Base-by-base conservation (phyloP, 2,329 filamentous ascomycete genomes). In the Scedosporium aurantiacum region DNA sequence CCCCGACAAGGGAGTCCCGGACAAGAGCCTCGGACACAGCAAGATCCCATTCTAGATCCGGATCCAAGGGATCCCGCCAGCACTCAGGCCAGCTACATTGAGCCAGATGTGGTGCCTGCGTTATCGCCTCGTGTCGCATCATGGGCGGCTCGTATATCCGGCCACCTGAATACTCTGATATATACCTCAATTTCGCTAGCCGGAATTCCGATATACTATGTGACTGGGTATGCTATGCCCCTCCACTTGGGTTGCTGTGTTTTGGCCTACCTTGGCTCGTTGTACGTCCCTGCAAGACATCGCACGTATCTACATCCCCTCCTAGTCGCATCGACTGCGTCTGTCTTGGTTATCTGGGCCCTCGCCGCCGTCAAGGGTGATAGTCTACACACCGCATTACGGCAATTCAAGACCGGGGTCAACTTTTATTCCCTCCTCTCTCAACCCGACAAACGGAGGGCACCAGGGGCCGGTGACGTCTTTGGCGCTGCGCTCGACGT, bases 251-350 rank as follows among this genome's bases (percentile, higher is more conserved):
- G 69, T 37, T 64, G 84, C 65, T 82, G 77, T 62, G 66, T 83
- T 5, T 73, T 86, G 2, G 70, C 77, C 55, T 86, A 82, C 71
- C 77, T 81, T 60, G 69, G 71, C 5, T 79, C 82, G 16, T 69
- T 79, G 58, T 72, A 76, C 0, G 68, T 85, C 8, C 79, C 83
- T 0, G 67, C 74, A 0, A 69, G 65, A 2, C 84, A 79, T 75
- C 72, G 74, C 21, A 76, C 78, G 50, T 78, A 81, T 65, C 72
- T 85, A 2, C 83, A 86, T 67, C 82, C 83, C 0, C 82, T 85
- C 1, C 72, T 85, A 3, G 76, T 83, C 6, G 80, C 81, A 0
- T 80, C 83, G 1, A 73, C 79, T 10, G 66, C 80, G 63, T 81
- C 80, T 1, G 76, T 84, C 7, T 69, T 85, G 1, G 70, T 73